Evolutionary conservation across 176 grass and related monocot species (phyloP).

Genomic region (Hordeum vulgare): MorexV3_pseudomolecules_assembly NC_058520.1:594783442-594783941

Average conservation of each 20-base stretch:
- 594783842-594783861: not conserved
- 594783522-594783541: not conserved
- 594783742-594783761: not conserved
- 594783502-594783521: not conserved
- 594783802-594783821: not conserved
- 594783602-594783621: not conserved
- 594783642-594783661: not conserved
- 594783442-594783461: too few relatives aligned
- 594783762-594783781: not conserved
- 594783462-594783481: not conserved
- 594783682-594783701: not conserved
- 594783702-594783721: not conserved
- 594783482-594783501: not conserved
- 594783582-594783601: not conserved
- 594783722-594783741: not conserved
- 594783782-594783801: not conserved
- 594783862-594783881: not conserved
- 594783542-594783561: not conserved
- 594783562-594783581: not conserved
- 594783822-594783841: not conserved
- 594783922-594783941: too few relatives aligned
- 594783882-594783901: not conserved
- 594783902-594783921: too few relatives aligned
- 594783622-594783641: not conserved
- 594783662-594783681: not conserved